Conservation (phyloP, 1,284 basidiomycete genomes). For the Tetrapyrgos nigripes region DNA sequence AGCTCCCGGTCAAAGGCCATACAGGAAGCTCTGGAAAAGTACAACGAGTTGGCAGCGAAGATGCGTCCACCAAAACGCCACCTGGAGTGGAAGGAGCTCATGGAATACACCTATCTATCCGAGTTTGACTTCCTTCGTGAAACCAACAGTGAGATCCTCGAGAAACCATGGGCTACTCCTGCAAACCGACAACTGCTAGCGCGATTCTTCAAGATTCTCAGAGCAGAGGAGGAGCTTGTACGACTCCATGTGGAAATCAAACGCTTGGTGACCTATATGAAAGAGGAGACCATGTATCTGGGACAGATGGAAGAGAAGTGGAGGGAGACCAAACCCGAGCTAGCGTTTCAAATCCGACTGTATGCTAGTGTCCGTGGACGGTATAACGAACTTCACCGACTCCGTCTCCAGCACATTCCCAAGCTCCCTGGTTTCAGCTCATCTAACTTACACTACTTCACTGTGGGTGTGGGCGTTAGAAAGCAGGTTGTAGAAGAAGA, state of each 20-base stretch:
- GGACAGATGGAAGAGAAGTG: neutral
- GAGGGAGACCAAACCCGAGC: neutral
- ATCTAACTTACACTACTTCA: neutral
- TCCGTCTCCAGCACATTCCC: neutral
- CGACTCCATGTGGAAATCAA: constrained; percentile 30
- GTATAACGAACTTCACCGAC: neutral
- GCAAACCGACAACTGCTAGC: constrained; percentile 17
- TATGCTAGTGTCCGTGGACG: neutral
- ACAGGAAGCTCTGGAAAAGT: neutral
- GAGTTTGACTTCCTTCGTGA: too few relatives aligned
- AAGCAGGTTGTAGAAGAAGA: neutral
- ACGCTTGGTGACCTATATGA: constrained; percentile 28
- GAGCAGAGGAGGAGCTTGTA: constrained; percentile 27
- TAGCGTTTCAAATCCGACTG: neutral
- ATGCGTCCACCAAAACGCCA: constrained; percentile 7
- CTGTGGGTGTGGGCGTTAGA: neutral
- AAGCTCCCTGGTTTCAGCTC: neutral
- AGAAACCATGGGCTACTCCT: too few relatives aligned
- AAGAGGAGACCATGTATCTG: constrained; percentile 21
- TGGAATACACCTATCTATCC: too few relatives aligned
- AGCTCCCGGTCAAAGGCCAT: constrained; percentile 6
- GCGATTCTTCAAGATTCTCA: constrained; percentile 24
- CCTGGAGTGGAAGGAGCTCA: constrained; percentile 28
- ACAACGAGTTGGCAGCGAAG: neutral
- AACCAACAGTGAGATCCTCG: too few relatives aligned